Evolutionary conservation across 495 filamentous ascomycete genomes (phyloP), one percentile per base, ranked within the genome.

Genomic region (Collariella sp.): DNA sequence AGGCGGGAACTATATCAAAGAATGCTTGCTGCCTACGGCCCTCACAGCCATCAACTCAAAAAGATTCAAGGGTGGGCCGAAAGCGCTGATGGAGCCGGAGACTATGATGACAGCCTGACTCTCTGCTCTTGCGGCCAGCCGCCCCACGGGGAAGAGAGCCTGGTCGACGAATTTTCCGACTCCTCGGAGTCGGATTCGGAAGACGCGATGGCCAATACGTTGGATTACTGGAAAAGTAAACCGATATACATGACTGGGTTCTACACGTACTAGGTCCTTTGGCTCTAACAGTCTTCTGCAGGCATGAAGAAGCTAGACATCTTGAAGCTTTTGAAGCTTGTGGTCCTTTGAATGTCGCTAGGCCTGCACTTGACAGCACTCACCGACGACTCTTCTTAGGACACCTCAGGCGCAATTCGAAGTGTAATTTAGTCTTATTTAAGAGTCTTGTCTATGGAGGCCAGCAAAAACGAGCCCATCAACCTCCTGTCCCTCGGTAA

Each of bases 401-500:
- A n/a, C n/a, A n/a, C n/a, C n/a, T n/a, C n/a, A n/a, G n/a, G n/a
- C n/a, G n/a, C n/a, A n/a, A n/a, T n/a, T n/a, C n/a, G n/a, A n/a
- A n/a, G n/a, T n/a, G n/a, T n/a, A n/a, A n/a, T n/a, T n/a, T n/a
- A n/a, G n/a, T n/a, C n/a, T n/a, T n/a, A n/a, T n/a, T n/a, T n/a
- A n/a, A n/a, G n/a, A 31, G 26, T 31, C 5, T 9, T 9, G 5
- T 31, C 26, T 5, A 31, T 31, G 26, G 26, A 4, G 4, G 4
- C 26, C 26, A 31, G 26, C 5, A 46, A 39, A 11, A 45, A 50
- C 43, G 50, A 29, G 7, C 1, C 33, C 9, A 39, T 58, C 33
- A 62, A 62, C 24, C 52, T 62, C 10, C 44, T 62, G 4, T 55
- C 56, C 7, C 34, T 62, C 5, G 60, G 60, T 62, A 38, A 16